These are phyloP conservation scores for Penicillium sp. DNA, from an alignment of 2,329 filamentous ascomycete species.

Conservation along the genomic window DNA sequence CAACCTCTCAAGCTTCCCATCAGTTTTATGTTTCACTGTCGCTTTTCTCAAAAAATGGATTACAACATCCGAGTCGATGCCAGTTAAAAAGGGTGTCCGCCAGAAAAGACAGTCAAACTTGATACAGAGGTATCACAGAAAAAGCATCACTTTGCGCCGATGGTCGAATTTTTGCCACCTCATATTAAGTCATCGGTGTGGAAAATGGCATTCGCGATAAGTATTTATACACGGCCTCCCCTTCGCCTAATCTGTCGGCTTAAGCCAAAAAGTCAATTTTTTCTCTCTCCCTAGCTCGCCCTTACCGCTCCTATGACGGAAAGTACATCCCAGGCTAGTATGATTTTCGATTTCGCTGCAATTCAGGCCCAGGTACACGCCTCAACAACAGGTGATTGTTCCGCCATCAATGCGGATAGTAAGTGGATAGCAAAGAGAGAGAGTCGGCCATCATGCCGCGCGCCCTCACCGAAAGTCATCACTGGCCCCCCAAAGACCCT, in stretches of 20 bases:
- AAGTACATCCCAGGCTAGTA: neutral
- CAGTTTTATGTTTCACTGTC: neutral
- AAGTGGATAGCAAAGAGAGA: neutral
- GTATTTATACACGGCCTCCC: neutral
- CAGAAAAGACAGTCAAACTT: neutral
- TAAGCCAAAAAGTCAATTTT: neutral
- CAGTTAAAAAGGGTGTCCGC: neutral
- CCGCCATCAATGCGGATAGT: neutral
- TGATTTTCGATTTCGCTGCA: neutral
- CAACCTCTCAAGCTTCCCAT: neutral
- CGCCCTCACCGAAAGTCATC: neutral
- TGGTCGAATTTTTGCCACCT: neutral
- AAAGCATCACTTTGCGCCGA: neutral
- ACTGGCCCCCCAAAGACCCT: conserved; percentile 1
- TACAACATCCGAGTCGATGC: neutral
- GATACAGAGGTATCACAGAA: neutral
- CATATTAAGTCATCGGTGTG: neutral
- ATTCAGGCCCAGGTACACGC: neutral
- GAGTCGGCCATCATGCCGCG: neutral
- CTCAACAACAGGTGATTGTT: neutral
- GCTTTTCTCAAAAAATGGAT: neutral
- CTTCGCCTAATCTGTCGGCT: neutral
- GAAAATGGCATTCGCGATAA: neutral
- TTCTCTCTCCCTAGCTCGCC: neutral
- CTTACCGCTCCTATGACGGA: neutral